These are phyloP conservation scores for Astragalus glycyphyllos DNA, from an alignment of 306 rosid genomes.

Conservation along the genomic window DNA sequence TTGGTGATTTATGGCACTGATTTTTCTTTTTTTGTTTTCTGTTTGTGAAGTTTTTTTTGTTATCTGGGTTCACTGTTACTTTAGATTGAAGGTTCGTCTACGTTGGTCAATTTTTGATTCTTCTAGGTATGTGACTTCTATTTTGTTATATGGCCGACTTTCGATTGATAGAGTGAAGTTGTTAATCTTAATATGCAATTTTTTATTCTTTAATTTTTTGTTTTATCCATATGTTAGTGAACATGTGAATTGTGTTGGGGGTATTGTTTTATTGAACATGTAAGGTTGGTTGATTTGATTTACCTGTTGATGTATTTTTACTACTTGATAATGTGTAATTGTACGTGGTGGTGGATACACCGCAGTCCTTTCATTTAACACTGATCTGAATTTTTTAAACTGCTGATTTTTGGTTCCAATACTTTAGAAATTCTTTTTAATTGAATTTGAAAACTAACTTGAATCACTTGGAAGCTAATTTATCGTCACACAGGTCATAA, in stretches of 20 bases:
- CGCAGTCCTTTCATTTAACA: slow-evolving; percentile 30
- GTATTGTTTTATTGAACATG: slow-evolving; percentile 8
- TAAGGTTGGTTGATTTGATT: slow-evolving; percentile 34
- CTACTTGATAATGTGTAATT: slow-evolving; percentile 2
- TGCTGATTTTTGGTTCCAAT: neutral
- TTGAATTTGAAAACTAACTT: neutral
- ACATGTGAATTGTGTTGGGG: slow-evolving; percentile 23
- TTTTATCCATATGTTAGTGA: neutral
- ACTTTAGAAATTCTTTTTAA: neutral
- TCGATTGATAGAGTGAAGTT: slow-evolving; percentile 32
- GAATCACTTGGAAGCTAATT: slow-evolving; percentile 26
- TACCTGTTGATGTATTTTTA: neutral
- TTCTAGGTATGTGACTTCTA: slow-evolving; percentile 20
- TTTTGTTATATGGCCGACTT: slow-evolving; percentile 17
- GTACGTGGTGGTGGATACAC: slow-evolving; percentile 10
- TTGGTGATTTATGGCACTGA: slow-evolving; percentile 12
- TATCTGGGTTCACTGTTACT: too few relatives aligned
- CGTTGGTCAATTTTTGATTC: neutral
- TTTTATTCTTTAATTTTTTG: neutral
- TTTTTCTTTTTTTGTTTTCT: too few relatives aligned
- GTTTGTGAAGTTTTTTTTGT: too few relatives aligned
- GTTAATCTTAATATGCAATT: slow-evolving; percentile 37
- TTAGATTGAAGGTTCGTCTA: slow-evolving; percentile 42
- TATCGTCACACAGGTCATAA: too few relatives aligned
- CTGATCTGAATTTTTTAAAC: neutral